phyloP scores from a whole-genome alignment of 805 yeast genomes.

The Lachancea mirantina region DNA sequence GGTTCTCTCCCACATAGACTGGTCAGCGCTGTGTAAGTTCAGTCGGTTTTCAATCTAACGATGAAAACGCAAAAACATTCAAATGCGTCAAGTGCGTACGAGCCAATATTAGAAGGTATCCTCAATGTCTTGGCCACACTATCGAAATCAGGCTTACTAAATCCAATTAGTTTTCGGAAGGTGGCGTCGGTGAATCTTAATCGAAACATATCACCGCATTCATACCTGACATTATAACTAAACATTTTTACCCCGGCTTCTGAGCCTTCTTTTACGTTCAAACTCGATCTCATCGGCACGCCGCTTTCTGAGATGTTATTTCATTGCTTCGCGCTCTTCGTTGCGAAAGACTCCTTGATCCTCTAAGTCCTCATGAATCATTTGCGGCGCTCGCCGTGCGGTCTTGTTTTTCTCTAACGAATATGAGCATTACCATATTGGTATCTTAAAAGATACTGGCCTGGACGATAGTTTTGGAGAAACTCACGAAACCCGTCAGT shows the following conservation, averaged over 20 bases:
- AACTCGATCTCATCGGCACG: too few species aligned
- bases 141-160: conserved; percentile 1
- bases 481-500: background rate
- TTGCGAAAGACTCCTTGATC: too few species aligned
- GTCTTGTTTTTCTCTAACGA: background rate
- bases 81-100: conserved; percentile 1
- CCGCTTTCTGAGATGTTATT: too few species aligned
- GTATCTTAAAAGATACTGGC: background rate
- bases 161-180: conserved; percentile 1
- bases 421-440: background rate
- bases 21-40: conserved; percentile 1
- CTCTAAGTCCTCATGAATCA: background rate
- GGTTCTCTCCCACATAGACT: conserved; percentile 2
- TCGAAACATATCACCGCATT: conserved; percentile 1
- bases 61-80: conserved; percentile 4
- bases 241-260: conserved; percentile 3
- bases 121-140: conserved; percentile 1
- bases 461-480: background rate
- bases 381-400: background rate
- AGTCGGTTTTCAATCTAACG: conserved; percentile 1
- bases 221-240: conserved; percentile 1
- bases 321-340: too few species aligned
- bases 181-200: conserved; percentile 1
- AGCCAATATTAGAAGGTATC: conserved; percentile 1
- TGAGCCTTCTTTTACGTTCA: background rate